Evolutionary conservation across 1,284 basidiomycete species (phyloP).

Genomic region (Ganoderma sp.): DNA sequence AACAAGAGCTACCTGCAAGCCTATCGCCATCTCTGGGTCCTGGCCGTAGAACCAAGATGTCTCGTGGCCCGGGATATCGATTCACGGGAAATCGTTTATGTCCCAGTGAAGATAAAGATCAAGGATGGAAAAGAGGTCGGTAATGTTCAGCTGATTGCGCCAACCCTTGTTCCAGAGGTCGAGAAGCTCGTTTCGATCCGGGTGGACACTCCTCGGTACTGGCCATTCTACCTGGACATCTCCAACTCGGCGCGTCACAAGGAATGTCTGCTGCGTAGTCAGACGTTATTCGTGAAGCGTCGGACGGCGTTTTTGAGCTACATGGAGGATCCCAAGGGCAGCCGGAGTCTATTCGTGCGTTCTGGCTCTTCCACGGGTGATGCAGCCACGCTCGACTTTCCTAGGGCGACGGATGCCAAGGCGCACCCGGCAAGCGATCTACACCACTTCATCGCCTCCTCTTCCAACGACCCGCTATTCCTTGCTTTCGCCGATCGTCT

Average conservation of each 20-base stretch:
- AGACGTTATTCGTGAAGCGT: constrained; percentile 91
- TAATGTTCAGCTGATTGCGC: constrained; percentile 82
- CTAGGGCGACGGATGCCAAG: constrained; percentile 70
- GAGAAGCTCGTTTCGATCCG: constrained; percentile 79
- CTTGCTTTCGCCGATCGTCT: constrained; percentile 80
- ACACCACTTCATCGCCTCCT: constrained; percentile 83
- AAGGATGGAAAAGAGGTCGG: constrained; percentile 65
- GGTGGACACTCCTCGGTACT: constrained; percentile 92
- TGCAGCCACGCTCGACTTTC: constrained; percentile 80
- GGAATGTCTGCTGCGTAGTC: constrained; percentile 70
- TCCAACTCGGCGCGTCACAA: constrained; percentile 71
- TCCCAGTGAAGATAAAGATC: constrained; percentile 87
- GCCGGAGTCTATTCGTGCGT: constrained; percentile 85
- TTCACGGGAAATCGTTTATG: constrained; percentile 86
- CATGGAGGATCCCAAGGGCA: constrained; percentile 90
- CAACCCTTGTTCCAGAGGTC: constrained; percentile 90
- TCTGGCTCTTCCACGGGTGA: constrained; percentile 78
- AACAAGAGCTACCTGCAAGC: constrained; percentile 94
- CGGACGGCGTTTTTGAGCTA: constrained; percentile 93
- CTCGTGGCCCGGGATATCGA: constrained; percentile 91
- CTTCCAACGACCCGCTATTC: constrained; percentile 79
- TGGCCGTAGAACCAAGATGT: constrained; percentile 94
- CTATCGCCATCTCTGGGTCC: constrained; percentile 92
- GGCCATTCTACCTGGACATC: constrained; percentile 87
- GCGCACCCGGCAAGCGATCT: constrained; percentile 74